These are phyloP conservation scores for Usnea hakonensis DNA, from an alignment of 495 filamentous ascomycete genomes.

Conservation along the genomic window DNA sequence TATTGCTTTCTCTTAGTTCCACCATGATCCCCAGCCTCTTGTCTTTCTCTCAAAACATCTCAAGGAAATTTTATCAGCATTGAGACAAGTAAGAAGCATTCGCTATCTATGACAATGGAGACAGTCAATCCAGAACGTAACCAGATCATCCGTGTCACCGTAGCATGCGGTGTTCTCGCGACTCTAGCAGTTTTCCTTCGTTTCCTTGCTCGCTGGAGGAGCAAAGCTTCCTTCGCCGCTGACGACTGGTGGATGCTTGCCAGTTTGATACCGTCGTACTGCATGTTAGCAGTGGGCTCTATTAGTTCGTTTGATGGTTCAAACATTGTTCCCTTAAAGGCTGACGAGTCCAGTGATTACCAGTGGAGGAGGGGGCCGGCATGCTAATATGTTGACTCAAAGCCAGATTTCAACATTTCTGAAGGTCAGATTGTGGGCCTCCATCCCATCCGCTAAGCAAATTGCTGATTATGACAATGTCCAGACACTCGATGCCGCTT, in stretches of 20 bases:
- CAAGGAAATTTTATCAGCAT: too few species aligned
- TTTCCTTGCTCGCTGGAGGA: constrained; percentile 9
- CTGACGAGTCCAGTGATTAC: not conserved
- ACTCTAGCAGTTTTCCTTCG: constrained; percentile 6
- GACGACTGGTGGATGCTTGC: constrained; percentile 6
- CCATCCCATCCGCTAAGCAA: not conserved
- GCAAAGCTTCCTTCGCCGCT: constrained; percentile 3
- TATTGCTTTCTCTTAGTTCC: too few species aligned
- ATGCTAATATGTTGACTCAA: not conserved
- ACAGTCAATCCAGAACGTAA: not conserved
- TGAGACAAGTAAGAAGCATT: too few species aligned
- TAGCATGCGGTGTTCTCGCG: not conserved
- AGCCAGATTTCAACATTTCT: not conserved
- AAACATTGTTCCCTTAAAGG: not conserved
- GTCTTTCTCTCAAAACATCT: too few species aligned
- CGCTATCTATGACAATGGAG: not conserved
- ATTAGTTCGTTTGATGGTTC: not conserved
- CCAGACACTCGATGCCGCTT: constrained; percentile 5
- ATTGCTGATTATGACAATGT: not conserved
- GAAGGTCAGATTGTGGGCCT: not conserved
- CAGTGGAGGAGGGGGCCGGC: not conserved
- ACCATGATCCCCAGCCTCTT: too few species aligned
- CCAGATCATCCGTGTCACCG: not conserved
- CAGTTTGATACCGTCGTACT: constrained; percentile 10
- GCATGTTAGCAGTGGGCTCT: constrained; percentile 1